Evolutionary conservation across 139 green algal genomes (phyloP).

Genomic region (Picochlorum costavermella): DNA sequence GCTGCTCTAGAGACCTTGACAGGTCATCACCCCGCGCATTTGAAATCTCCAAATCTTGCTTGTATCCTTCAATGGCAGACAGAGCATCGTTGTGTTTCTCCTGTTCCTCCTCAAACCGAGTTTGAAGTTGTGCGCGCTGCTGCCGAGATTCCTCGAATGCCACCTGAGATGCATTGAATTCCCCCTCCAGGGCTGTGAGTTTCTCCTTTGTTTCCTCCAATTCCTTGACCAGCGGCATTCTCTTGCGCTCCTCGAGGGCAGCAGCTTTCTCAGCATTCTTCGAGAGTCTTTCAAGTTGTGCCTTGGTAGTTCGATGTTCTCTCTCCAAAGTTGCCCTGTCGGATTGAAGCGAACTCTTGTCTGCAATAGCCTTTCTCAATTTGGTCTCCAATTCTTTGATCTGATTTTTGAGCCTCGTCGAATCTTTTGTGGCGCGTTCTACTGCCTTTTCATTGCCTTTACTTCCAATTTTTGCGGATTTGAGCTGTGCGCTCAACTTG

Average conservation of each 20-base stretch:
- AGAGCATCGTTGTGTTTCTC: constrained; percentile 19
- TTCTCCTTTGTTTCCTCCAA: constrained; percentile 55
- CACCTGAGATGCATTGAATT: constrained; percentile 27
- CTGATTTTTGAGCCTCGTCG: not conserved
- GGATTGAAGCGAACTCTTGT: not conserved
- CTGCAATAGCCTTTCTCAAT: not conserved
- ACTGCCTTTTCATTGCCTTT: not conserved
- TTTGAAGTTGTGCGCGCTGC: constrained; percentile 17
- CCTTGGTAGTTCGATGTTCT: constrained; percentile 2
- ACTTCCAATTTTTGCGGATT: not conserved
- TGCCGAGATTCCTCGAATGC: constrained; percentile 34
- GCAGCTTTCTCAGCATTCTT: constrained; percentile 39
- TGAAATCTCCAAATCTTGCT: constrained; percentile 3
- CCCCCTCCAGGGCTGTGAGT: constrained; percentile 45
- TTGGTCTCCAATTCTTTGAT: not conserved
- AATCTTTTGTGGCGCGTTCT: not conserved
- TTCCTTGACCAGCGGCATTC: constrained; percentile 68
- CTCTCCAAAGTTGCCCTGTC: not conserved
- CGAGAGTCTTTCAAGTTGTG: constrained; percentile 49
- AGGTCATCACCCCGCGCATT: constrained; percentile 17
- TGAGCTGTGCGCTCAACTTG: constrained; percentile 39
- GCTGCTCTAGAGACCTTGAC: constrained; percentile 4
- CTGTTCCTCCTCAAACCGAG: constrained; percentile 17
- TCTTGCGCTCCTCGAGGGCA: constrained; percentile 55
- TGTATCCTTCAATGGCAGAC: constrained; percentile 14